A percentile compares a stretch with the other conserved stretches of the same genome.
Conservation (phyloP, 148 eudicot genomes). For the Vaccinium myrtillus region DNA sequence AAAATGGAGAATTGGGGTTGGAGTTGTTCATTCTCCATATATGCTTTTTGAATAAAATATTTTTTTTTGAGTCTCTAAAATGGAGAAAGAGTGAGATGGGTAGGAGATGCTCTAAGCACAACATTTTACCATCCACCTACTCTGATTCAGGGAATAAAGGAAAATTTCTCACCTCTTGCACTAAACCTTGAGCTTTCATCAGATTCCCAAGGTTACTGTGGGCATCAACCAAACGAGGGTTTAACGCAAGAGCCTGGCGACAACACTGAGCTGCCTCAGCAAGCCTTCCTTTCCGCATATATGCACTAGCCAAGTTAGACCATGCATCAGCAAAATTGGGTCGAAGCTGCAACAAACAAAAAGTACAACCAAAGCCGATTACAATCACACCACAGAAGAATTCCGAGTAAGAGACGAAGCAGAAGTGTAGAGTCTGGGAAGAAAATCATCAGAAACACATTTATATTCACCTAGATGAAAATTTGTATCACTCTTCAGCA, state of each 20-base stretch:
- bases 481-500: background rate
- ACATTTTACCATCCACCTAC: background rate
- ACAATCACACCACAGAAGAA: background rate
- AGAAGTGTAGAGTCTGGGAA: background rate
- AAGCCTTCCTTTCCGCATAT: slow-evolving; percentile 83
- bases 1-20: no score
- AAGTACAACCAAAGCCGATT: background rate
- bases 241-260: slow-evolving; percentile 85
- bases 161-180: slow-evolving; percentile 65
- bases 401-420: background rate
- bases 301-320: slow-evolving; percentile 95
- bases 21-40: no score
- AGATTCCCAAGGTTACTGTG: slow-evolving; percentile 92
- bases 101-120: no score
- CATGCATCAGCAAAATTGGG: slow-evolving; percentile 98
- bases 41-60: no score
- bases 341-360: slow-evolving; percentile 62
- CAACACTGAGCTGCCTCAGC: slow-evolving; percentile 89
- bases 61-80: no score
- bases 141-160: background rate
- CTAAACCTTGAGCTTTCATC: slow-evolving; percentile 90
- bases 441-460: background rate
- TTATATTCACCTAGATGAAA: background rate
- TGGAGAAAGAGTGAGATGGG: no score
- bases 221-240: slow-evolving; percentile 94